Conservation (phyloP, 306 rosid species). For the Quercus aquifolioides region DNA sequence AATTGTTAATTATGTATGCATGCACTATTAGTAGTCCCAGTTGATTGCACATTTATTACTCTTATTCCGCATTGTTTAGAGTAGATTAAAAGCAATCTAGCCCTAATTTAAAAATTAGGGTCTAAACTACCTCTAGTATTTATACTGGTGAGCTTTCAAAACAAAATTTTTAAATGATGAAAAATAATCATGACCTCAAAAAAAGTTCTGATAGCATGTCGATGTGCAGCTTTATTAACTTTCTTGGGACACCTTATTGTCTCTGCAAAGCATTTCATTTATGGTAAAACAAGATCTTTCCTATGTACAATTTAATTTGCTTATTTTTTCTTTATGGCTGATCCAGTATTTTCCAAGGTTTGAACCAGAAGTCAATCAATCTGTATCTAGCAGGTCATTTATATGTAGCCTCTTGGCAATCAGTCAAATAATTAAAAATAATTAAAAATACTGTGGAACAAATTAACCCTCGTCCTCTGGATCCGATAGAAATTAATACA, state of each 20-base stretch:
- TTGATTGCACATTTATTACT: too few species aligned
- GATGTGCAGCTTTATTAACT: too few species aligned
- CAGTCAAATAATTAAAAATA: too few species aligned
- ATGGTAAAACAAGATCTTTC: neutral
- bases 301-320: neutral
- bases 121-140: too few species aligned
- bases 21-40: too few species aligned
- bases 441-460: neutral
- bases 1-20: too few species aligned
- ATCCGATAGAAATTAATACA: neutral
- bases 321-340: neutral
- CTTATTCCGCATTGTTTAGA: too few species aligned
- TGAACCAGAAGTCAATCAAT: neutral
- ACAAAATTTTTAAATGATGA: neutral
- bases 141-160: neutral
- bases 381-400: neutral
- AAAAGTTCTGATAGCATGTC: neutral
- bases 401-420: neutral
- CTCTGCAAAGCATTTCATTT: neutral
- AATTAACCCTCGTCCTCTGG: neutral
- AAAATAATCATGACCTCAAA: neutral
- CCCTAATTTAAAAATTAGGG: too few species aligned
- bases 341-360: neutral
- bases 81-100: too few species aligned
- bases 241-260: too few species aligned